Percentiles rank a stretch among this genome's conserved stretches.
Evolutionary conservation across 1,139 yeast genomes (phyloP).

Genomic region (Debaryomycetaceae sp.): DNA sequence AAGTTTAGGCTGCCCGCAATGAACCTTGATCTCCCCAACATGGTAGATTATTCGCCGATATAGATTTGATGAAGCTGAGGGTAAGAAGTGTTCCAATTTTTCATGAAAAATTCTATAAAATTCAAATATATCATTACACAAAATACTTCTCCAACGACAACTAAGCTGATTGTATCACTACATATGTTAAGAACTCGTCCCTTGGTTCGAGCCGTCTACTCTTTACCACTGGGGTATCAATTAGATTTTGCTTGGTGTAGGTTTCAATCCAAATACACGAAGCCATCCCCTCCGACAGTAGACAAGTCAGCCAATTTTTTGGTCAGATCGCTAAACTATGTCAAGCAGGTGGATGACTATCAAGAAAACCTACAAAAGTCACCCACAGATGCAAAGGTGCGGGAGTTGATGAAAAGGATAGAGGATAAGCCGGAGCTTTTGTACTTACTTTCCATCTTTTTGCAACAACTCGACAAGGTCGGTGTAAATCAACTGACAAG

Average conservation of each 20-base stretch:
- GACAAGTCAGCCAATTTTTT: slow-evolving; percentile 9
- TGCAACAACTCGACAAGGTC: slow-evolving; percentile 27
- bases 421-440: slow-evolving; percentile 28
- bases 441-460: slow-evolving; percentile 28
- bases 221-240: neutral
- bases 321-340: slow-evolving; percentile 18
- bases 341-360: slow-evolving; percentile 27
- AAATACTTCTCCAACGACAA: neutral
- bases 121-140: neutral
- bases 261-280: neutral
- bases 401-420: slow-evolving; percentile 23
- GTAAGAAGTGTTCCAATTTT: neutral
- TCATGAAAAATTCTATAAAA: slow-evolving; percentile 1
- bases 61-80: neutral
- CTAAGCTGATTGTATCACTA: neutral
- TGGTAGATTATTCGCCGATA: neutral
- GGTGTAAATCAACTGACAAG: slow-evolving; percentile 23
- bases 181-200: neutral
- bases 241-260: neutral
- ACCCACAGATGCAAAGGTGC: slow-evolving; percentile 18
- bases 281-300: slow-evolving; percentile 7
- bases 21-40: slow-evolving; percentile 7
- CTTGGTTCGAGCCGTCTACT: neutral
- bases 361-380: slow-evolving; percentile 16
- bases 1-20: slow-evolving; percentile 3